These are phyloP conservation scores for Pythium chondricola DNA, from an alignment of 352 stramenopile species.

Conservation along the genomic window DNA sequence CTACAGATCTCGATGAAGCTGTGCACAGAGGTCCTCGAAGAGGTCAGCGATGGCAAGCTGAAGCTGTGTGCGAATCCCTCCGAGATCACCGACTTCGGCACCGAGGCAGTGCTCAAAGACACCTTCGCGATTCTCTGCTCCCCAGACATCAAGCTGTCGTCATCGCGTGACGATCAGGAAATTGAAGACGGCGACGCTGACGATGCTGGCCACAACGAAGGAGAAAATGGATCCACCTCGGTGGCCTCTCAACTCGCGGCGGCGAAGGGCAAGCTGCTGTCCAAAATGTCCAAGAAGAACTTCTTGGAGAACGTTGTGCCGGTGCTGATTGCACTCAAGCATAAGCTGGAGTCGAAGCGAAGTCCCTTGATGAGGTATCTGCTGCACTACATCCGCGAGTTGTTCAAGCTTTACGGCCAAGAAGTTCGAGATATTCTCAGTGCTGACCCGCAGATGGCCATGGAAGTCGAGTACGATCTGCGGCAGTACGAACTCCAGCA, in stretches of 20 bases:
- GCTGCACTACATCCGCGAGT: slow-evolving; percentile 91
- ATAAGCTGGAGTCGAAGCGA: slow-evolving; percentile 89
- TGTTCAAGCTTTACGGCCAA: slow-evolving; percentile 91
- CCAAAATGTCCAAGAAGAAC: slow-evolving; percentile 96
- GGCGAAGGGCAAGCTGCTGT: slow-evolving; percentile 91
- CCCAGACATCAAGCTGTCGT: slow-evolving; percentile 81
- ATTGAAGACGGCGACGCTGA: slow-evolving; percentile 64
- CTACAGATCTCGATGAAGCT: slow-evolving; percentile 94
- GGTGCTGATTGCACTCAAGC: slow-evolving; percentile 94
- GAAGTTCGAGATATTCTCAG: slow-evolving; percentile 93
- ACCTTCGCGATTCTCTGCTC: slow-evolving; percentile 84
- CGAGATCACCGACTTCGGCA: slow-evolving; percentile 76
- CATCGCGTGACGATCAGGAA: slow-evolving; percentile 37
- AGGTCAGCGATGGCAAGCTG: slow-evolving; percentile 81
- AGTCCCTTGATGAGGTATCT: slow-evolving; percentile 93
- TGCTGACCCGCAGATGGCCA: slow-evolving; percentile 89
- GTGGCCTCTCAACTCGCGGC: slow-evolving; percentile 73
- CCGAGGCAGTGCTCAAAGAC: slow-evolving; percentile 85
- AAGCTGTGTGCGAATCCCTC: slow-evolving; percentile 66
- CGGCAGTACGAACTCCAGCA: slow-evolving; percentile 69
- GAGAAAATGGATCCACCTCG: slow-evolving; percentile 17
- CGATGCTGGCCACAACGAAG: slow-evolving; percentile 35
- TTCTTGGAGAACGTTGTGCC: slow-evolving; percentile 96
- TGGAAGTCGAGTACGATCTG: slow-evolving; percentile 96
- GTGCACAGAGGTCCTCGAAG: slow-evolving; percentile 90